phyloP scores from a whole-genome alignment of 192 early-diverging fungal genomes.

The Mortierella antarctica region DNA sequence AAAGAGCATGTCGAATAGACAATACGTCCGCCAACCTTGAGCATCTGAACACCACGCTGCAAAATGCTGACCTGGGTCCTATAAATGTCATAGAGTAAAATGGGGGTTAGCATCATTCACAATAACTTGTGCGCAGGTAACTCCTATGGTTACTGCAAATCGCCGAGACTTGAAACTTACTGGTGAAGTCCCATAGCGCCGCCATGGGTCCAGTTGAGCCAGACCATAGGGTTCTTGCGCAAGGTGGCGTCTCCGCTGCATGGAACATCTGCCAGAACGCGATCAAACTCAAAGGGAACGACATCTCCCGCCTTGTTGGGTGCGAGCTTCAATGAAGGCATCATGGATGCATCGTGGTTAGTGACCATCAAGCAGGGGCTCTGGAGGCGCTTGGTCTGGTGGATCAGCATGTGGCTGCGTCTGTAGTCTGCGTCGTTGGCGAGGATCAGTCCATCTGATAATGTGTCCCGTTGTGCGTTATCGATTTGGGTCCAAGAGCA shows the following conservation, averaged over 20 bases:
- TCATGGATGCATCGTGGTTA: constrained; percentile 90
- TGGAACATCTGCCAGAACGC: constrained; percentile 96
- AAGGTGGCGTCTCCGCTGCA: constrained; percentile 98
- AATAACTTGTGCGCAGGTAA: not conserved
- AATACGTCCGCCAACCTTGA: constrained; percentile 91
- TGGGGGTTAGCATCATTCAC: not conserved
- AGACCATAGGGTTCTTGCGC: constrained; percentile 94
- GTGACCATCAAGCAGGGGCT: constrained; percentile 94
- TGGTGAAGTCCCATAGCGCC: constrained; percentile 85
- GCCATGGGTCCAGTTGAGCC: constrained; percentile 85
- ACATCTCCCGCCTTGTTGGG: constrained; percentile 46
- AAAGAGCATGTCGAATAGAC: constrained; percentile 99
- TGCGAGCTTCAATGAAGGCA: constrained; percentile 32
- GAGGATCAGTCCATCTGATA: constrained; percentile 83
- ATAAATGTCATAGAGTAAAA: not conserved
- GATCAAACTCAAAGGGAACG: constrained; percentile 87
- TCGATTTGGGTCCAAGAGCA: not conserved
- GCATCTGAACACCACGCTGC: constrained; percentile 84
- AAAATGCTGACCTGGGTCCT: constrained; percentile 89
- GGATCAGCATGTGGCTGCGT: constrained; percentile 93
- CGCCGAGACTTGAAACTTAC: constrained; percentile 25
- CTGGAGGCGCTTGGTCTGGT: constrained; percentile 94
- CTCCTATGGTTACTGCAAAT: not conserved
- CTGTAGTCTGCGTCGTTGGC: constrained; percentile 97
- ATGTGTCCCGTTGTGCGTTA: not conserved